Base-by-base conservation (phyloP, 2,329 filamentous ascomycete species). In the Tolypocladium capitatum region DNA sequence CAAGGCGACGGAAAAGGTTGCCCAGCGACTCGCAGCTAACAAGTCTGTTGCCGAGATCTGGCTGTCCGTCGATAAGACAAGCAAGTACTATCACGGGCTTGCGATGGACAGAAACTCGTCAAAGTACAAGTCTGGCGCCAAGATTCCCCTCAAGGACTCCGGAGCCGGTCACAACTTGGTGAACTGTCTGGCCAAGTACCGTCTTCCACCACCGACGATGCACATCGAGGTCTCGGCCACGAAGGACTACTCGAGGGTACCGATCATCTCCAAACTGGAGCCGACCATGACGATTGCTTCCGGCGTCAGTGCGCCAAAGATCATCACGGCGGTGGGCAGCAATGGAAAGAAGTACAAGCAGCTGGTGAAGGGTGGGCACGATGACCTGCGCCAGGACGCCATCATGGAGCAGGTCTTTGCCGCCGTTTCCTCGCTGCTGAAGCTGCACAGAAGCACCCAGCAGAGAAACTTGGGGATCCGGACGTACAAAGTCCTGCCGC, bases 401-500 rank as follows among this genome's bases (percentile, higher is more conserved):
- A 98, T 81, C 71, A 99, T 99, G 94, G 94, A 98, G 65, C 92
- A 99, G 66, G 92, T 98, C 1, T 99, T 98, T 63, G 87, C 90
- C 49, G 89, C 94, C 65, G 92, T 96, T 21, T 97, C 89, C 49
- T 86, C 86, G 46, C 78, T 98, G 21, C 72, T 99, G 27, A 86
- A 86, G 61, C 83, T 86, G 44, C 89, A 97, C 63, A 83, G 87
- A 48, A 78, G 83, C 13, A 96, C 92, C 2, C 84, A 89, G 35
- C 89, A 95, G 60, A 83, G 92, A 6, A 86, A 86, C 53, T 73
- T 99, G 11, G 86, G 84, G 9, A 94, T 99, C 59, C 78, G 94
- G 49, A 97, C 92, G 0, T 99, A 99, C 74, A 96, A 96, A 66
- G 92, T 99, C 7, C 72, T 98, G 2, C 92, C 92, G 0, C 72